Evolutionary conservation across 768 basidiomycete species (phyloP), one percentile per base, ranked within the genome.

Genomic region (Trametes cinnabarina): DNA sequence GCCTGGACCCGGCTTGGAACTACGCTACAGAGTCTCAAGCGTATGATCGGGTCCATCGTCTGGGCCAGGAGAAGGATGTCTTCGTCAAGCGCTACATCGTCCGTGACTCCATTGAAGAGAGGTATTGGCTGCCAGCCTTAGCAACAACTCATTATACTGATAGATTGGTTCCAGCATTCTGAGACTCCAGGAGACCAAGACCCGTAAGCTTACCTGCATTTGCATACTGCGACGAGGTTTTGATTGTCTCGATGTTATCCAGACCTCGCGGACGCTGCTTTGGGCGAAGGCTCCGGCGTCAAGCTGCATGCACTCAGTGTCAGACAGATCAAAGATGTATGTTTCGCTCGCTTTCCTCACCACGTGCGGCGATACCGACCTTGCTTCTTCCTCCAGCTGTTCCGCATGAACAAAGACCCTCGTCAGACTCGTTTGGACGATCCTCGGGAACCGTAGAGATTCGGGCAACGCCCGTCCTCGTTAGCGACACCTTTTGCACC

Each of bases 1-100:
- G 85, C 68, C 78, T 90, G 77, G 88, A 88, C 66, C 73, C 88
- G 17, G 84, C 84, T 25, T 89, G 87, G 87, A 88, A 87, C 64
- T 86, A 81, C 62, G 87, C 87, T 0, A 74, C 84, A 0, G 87
- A 89, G 65, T 82, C 83, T 0, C 88, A 90, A 62, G 87, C 87
- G 5, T 77, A 76, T 39, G 71, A 69, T 60, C 82, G 86, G 37
- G 83, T 82, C 12, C 85, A 88, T 70, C 82, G 87, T 22, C 80
- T 87, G 43, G 86, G 88, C 0, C 87, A 90, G 66, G 80, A 84
- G 59, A 88, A 88, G 66, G 71, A 80, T 26, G 88, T 90, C 1
- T 80, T 76, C 61, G 80, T 89, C 58, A 86, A 87, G 67, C 83
- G 87, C 20, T 73, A 88, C 2, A 81, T 88, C 11, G 81, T 89